phyloP scores from a whole-genome alignment of 139 green algal species.

The Tetradesmus obliquus region DNA sequence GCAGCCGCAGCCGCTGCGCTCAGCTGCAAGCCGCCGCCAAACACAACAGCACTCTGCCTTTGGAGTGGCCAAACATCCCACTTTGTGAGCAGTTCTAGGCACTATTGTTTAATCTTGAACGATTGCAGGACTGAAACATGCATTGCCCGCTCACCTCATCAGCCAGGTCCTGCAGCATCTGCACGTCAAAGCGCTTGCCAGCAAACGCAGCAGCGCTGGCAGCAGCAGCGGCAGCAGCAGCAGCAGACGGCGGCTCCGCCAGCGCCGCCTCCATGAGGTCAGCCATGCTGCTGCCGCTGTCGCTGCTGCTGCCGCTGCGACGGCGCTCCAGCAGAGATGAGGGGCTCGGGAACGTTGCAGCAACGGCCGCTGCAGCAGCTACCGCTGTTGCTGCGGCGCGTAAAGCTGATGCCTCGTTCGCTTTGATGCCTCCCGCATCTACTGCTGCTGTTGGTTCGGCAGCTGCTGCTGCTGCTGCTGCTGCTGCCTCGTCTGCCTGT shows the following conservation, averaged over 20 bases:
- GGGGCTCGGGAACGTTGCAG: background rate
- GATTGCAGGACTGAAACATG: too few relatives aligned
- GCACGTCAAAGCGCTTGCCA: conserved; percentile 33
- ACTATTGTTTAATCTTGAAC: too few relatives aligned
- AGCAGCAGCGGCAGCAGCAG: conserved; percentile 19
- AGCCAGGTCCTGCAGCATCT: background rate
- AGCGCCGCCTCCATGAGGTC: background rate
- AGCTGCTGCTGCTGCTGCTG: conserved; percentile 7
- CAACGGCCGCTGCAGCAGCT: conserved; percentile 25
- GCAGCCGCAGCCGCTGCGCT: background rate
- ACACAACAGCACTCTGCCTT: too few relatives aligned
- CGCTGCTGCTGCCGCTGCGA: conserved; percentile 21
- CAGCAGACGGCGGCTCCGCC: conserved; percentile 21
- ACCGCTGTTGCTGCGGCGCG: background rate
- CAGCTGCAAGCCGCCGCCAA: too few relatives aligned
- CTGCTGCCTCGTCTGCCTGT: background rate
- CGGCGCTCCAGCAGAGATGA: background rate
- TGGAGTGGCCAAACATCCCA: too few relatives aligned
- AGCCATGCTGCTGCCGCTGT: background rate
- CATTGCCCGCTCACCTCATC: background rate
- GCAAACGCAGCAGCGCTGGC: conserved; percentile 2
- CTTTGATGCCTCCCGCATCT: background rate
- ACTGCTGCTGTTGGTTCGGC: background rate
- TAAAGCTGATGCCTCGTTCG: background rate
- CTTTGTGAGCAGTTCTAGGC: too few relatives aligned